A percentile compares a stretch with the other conserved stretches of the same genome.
phyloP scores from a whole-genome alignment of 306 rosid species.

The Glycine tomentella region DNA sequence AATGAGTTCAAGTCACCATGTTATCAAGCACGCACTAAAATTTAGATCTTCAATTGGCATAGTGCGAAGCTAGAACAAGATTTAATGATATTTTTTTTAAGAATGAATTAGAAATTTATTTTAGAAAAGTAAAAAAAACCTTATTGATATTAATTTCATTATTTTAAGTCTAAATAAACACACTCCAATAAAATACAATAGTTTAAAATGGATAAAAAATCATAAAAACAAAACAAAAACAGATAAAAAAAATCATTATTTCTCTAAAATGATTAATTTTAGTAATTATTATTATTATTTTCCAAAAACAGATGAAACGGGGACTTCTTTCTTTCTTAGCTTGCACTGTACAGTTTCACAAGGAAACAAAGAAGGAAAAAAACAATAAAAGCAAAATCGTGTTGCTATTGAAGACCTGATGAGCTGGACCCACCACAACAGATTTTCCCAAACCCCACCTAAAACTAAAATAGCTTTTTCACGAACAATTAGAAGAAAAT shows the following conservation, averaged over 20 bases:
- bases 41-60: no score
- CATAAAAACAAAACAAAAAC: background rate
- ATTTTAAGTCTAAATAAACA: background rate
- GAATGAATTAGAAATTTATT: background rate
- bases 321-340: background rate
- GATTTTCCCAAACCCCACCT: constrained; percentile 47
- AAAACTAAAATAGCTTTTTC: constrained; percentile 28
- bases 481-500: background rate
- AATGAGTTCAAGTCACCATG: no score
- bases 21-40: no score
- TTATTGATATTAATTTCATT: background rate
- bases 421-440: constrained; percentile 59
- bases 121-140: background rate
- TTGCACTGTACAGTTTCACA: constrained; percentile 21
- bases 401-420: constrained; percentile 55
- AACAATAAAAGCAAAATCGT: constrained; percentile 70
- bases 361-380: constrained; percentile 12
- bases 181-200: background rate
- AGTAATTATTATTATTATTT: background rate
- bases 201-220: background rate
- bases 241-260: no score
- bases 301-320: constrained; percentile 26
- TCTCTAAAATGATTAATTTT: background rate
- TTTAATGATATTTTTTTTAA: background rate
- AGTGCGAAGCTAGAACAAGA: background rate